Base-by-base conservation (phyloP, 306 rosid genomes). In the Macrotyloma uniflorum region DNA sequence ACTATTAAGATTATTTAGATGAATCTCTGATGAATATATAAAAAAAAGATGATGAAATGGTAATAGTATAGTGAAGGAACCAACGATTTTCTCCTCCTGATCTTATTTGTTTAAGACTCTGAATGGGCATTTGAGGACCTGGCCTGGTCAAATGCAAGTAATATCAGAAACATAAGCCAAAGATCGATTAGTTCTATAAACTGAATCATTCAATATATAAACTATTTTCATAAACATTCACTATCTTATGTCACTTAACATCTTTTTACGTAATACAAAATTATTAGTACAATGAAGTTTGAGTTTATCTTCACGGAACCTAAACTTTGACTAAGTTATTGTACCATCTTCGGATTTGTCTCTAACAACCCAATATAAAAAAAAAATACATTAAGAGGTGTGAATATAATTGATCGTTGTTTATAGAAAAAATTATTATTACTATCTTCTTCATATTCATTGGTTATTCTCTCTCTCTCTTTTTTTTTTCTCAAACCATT, bases 271-370 rank as follows among this genome's bases (percentile, higher is more conserved):
- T 5, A 23, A 35, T 65, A 77, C 10, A 30, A 26, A 32, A 75
- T 32, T 18, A 62, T 18, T 26, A n/a, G n/a, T 14, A 43, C 53
- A 36, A 50, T 22, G 51, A 8, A 33, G 24, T 32, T 26, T 9
- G 15, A 46, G 71, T 62, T 45, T 19, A 32, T 47, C 72, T 33
- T 33, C 36, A 62, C 30, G 42, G 11, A 49, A 64, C 53, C 64
- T 46, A 11, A 42, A 55, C 38, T 36, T 72, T 72, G 77, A 72
- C 77, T 8, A 4, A 55, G 63, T 70, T 24, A 26, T 58, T 26
- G 5, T 20, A 9, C 46, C 24, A 5, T 62, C 8, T 8, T 16
- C 23, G 6, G 45, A 8, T 30, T 62, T 16, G n/a, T 58, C 19
- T 23, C 5, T 55, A 5, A 59, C 10, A 16, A 16, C 42, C 8